These are phyloP conservation scores for Malassezia sp. DNA, from an alignment of 1,284 basidiomycete genomes.

Conservation along the genomic window DNA sequence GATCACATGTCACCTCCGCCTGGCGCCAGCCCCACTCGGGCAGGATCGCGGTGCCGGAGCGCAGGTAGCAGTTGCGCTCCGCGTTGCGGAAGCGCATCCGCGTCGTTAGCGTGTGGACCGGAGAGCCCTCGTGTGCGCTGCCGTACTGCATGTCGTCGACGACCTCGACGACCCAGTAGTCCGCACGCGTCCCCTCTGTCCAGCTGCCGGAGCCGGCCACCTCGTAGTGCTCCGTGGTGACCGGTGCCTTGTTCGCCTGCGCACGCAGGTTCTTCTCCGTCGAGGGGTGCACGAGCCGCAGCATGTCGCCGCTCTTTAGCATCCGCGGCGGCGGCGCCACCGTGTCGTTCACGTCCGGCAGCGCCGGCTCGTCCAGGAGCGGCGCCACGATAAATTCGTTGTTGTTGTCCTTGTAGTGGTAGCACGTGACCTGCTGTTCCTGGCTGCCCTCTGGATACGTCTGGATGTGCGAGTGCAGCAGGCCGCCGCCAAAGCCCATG, in stretches of 20 bases:
- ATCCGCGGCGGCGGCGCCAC: conserved; percentile 49
- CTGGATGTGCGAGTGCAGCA: conserved; percentile 91
- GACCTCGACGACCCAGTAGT: conserved; percentile 86
- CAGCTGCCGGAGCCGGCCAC: conserved; percentile 89
- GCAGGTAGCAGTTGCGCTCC: conserved; percentile 58
- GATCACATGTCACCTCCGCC: conserved; percentile 85
- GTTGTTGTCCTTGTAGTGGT: conserved; percentile 98
- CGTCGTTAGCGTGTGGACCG: conserved; percentile 80
- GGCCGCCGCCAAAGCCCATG: conserved; percentile 91
- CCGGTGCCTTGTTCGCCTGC: conserved; percentile 65
- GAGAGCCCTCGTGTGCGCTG: conserved; percentile 54
- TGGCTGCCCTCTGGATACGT: conserved; percentile 81
- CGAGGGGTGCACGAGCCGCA: conserved; percentile 68
- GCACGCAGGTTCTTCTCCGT: conserved; percentile 89
- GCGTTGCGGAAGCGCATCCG: conserved; percentile 72
- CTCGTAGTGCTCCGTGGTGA: conserved; percentile 81
- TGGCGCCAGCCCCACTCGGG: conserved; percentile 99
- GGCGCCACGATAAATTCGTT: conserved; percentile 81
- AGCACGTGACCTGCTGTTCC: conserved; percentile 96
- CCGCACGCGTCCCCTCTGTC: conserved; percentile 68
- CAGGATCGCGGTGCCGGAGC: conserved; percentile 74
- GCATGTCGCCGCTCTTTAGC: conserved; percentile 64
- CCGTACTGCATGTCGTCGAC: conserved; percentile 62
- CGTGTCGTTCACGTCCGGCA: conserved; percentile 25
- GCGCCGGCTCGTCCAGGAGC: conserved; percentile 56